Conservation (phyloP, 129 eudicot species). For the Oenanthe sinensis region DNA sequence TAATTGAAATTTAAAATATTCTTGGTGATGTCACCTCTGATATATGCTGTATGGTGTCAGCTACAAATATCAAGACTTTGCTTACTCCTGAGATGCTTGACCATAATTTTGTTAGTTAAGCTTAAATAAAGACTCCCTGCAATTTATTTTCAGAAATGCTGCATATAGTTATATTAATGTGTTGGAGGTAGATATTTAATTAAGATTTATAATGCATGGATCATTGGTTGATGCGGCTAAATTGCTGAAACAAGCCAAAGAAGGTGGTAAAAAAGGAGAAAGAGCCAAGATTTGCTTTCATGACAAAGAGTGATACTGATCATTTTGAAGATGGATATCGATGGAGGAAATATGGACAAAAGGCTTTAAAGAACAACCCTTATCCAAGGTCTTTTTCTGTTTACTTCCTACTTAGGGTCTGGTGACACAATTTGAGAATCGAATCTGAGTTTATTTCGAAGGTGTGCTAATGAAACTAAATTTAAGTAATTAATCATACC, state of each 20-base stretch:
- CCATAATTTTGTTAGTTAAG: background rate
- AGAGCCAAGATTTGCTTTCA: conserved; percentile 69
- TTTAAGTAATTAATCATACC: too few relatives aligned
- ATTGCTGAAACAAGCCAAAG: conserved; percentile 40
- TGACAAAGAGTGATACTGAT: conserved; percentile 93
- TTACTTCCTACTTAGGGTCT: background rate
- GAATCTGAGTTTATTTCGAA: too few relatives aligned
- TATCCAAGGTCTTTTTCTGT: conserved; percentile 59
- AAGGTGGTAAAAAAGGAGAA: conserved; percentile 62
- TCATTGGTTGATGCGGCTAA: conserved; percentile 11
- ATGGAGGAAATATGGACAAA: conserved; percentile 97
- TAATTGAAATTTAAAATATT: too few relatives aligned
- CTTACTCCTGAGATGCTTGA: background rate
- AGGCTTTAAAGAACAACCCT: conserved; percentile 87
- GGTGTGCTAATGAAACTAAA: too few relatives aligned
- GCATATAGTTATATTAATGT: background rate
- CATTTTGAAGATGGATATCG: conserved; percentile 96
- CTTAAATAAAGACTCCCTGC: background rate
- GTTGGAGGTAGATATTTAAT: too few relatives aligned
- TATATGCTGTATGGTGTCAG: background rate
- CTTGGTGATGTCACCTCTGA: background rate
- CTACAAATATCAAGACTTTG: background rate
- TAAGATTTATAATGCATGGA: conserved; percentile 20
- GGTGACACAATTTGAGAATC: too few relatives aligned
- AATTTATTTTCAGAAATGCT: too few relatives aligned